A percentile compares a stretch with the other conserved stretches of the same genome.
Conservation (phyloP, 2,329 filamentous ascomycete genomes). For the Dryadomyces sulphureus region DNA sequence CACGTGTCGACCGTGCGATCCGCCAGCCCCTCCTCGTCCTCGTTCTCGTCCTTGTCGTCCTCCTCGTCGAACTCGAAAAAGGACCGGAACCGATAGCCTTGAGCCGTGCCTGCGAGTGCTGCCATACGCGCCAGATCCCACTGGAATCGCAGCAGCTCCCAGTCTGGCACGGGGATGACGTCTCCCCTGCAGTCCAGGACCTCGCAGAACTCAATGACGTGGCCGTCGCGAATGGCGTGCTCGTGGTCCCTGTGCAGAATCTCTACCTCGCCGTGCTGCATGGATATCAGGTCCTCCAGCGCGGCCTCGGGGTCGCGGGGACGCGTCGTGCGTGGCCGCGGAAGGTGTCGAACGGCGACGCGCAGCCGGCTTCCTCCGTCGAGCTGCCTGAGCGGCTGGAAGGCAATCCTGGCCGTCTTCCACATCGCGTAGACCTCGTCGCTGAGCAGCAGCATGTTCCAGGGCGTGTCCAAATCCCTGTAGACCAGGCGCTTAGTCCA, state of each 20-base stretch:
- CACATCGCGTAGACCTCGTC: background rate
- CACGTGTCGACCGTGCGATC: too few species aligned
- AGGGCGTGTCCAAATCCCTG: background rate
- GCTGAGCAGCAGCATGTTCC: background rate
- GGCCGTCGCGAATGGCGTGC: background rate
- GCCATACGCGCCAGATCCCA: background rate
- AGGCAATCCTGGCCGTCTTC: background rate
- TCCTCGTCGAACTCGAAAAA: background rate
- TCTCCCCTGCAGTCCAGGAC: background rate
- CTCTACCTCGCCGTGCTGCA: background rate
- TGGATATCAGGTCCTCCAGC: background rate
- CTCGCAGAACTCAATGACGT: background rate
- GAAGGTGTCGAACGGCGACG: background rate
- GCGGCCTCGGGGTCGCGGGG: background rate
- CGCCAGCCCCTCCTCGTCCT: too few species aligned
- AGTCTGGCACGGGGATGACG: background rate
- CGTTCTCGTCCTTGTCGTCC: background rate
- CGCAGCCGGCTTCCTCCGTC: background rate
- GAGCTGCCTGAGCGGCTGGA: background rate
- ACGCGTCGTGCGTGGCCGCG: background rate
- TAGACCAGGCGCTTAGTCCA: background rate
- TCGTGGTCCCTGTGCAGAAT: background rate
- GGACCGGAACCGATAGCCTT: background rate
- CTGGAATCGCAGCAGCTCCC: background rate
- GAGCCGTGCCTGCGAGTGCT: background rate